These are phyloP conservation scores for Dothiorella sarmentorum DNA, from an alignment of 2,329 filamentous ascomycete genomes.

Conservation along the genomic window DNA sequence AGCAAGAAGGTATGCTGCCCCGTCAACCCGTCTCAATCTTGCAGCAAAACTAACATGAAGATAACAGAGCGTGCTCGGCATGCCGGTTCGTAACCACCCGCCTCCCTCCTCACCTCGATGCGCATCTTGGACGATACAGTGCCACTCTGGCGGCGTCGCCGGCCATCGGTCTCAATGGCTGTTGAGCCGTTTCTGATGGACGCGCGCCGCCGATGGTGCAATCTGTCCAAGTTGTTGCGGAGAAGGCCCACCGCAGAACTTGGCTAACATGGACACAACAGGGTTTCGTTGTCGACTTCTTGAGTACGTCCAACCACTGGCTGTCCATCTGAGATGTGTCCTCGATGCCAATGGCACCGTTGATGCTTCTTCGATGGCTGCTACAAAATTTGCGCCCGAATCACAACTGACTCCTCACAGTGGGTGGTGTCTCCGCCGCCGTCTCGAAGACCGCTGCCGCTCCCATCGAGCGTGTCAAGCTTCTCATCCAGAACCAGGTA, in stretches of 20 bases:
- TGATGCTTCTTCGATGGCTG: conserved; percentile 4
- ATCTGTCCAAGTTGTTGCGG: conserved; percentile 28
- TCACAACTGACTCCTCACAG: conserved; percentile 54
- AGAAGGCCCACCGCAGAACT: conserved; percentile 5
- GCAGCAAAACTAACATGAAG: conserved; percentile 15
- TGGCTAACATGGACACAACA: conserved; percentile 39
- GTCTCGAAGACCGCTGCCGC: conserved; percentile 99
- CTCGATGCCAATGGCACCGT: conserved; percentile 27
- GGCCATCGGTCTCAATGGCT: neutral
- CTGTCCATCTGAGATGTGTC: neutral
- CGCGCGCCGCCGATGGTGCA: conserved; percentile 22
- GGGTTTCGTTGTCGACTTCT: conserved; percentile 96
- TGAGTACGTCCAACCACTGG: conserved; percentile 70
- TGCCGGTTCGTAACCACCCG: conserved; percentile 36
- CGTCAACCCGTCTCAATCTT: neutral
- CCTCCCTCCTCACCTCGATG: conserved; percentile 20
- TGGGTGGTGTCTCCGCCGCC: conserved; percentile 99
- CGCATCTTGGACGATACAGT: neutral
- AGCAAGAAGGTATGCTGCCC: conserved; percentile 39
- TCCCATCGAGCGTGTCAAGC: conserved; percentile 99
- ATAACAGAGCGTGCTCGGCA: conserved; percentile 48
- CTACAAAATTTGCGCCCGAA: neutral
- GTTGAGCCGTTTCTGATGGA: conserved; percentile 8
- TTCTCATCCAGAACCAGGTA: conserved; percentile 99
- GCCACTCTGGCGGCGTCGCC: neutral